Evolutionary conservation across 2,329 filamentous ascomycete genomes (phyloP).

Genomic region (Fusarium sp.): DNA sequence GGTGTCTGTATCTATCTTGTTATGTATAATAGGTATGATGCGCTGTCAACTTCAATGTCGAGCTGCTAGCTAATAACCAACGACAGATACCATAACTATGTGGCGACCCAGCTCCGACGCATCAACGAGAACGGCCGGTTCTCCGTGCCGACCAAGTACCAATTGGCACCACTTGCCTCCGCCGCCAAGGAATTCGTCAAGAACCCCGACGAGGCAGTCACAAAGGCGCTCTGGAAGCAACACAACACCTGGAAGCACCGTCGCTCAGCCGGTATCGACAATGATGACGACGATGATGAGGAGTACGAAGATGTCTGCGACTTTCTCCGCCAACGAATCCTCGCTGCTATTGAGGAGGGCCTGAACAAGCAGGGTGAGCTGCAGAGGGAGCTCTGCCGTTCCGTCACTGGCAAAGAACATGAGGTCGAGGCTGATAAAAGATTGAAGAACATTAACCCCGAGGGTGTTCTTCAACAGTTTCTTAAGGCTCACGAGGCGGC

Average conservation of each 20-base stretch:
- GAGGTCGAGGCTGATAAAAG: neutral
- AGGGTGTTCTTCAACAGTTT: neutral
- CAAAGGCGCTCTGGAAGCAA: neutral
- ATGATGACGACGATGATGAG: neutral
- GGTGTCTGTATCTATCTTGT: constrained; percentile 75
- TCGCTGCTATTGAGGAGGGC: neutral
- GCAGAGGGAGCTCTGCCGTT: neutral
- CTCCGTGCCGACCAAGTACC: constrained; percentile 35
- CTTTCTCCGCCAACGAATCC: neutral
- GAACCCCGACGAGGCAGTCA: neutral
- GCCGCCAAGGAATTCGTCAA: constrained; percentile 3
- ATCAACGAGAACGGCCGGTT: constrained; percentile 58
- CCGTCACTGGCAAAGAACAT: neutral
- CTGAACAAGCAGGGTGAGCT: neutral
- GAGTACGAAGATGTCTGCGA: neutral
- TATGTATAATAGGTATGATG: constrained; percentile 65
- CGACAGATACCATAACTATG: constrained; percentile 79
- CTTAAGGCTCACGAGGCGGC: neutral
- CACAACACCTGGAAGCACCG: neutral
- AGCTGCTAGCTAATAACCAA: too few relatives aligned
- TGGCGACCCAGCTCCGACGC: constrained; percentile 72
- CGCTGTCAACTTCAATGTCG: too few relatives aligned
- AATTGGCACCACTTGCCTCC: neutral
- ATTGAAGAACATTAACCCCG: neutral
- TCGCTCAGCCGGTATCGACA: neutral